Base-by-base conservation (phyloP, 23 red algal genomes). In the Gracilaria gracilis region DNA sequence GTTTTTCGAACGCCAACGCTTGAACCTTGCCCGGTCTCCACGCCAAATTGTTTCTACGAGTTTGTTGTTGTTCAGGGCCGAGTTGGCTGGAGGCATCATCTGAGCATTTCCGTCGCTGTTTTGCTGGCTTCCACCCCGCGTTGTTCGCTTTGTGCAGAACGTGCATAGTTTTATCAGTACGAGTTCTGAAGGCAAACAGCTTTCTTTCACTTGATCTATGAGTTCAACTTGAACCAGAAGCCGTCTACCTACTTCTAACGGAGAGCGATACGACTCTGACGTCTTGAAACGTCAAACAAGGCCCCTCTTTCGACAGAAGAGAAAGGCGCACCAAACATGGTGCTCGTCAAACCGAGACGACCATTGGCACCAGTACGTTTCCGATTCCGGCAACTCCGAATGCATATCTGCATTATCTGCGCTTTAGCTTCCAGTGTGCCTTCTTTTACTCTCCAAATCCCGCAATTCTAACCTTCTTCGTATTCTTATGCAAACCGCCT, bases 291-390 rank as follows among this genome's bases (percentile, higher is more conserved):
- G 59, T 31, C 59, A 62, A 16, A 6, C 2, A 62, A 9, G 3
- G 1, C 13, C 59, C 13, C 19, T 31, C 27, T 2, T 0, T 31
- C 59, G 8, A 19, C 27, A 14, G 19, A 29, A 31, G 21, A 27
- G 59, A 11, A 29, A 73, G 44, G 38, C 7, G 35, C 34, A 40
- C 35, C 67, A 39, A 77, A 0, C 34, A 89, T 89, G 85, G 85
- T 64, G 9, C 72, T 50, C 25, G 66, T 89, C 57, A 79, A 81
- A 47, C 72, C 66, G 16, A 89, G 70, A 55, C 51, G 76, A 27
- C 65, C 85, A 42, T 17, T 89, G 46, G 85, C 67, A 65, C 35
- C 66, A 49, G 85, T 89, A 89, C 50, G 85, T 89, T 64, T 23
- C 34, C 20, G 0, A 35, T 65, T 74, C 65, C 2, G 27, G 47